Conservation (phyloP, 495 filamentous ascomycete species). For the Neurospora discreta region DNA sequence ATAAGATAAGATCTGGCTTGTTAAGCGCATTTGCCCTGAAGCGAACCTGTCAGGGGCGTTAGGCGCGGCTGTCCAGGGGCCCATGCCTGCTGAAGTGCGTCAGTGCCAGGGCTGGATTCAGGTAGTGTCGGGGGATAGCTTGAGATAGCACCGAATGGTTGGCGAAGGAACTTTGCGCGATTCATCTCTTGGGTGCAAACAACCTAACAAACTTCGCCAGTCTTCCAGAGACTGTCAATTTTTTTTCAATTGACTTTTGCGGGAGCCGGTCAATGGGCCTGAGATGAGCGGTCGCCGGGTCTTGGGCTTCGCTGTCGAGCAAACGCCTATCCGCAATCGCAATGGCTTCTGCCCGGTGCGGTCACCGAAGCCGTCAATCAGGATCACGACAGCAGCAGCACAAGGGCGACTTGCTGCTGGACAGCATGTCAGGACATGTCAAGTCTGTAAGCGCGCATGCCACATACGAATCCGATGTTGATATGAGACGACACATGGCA, state of each 20-base stretch:
- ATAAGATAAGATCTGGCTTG: neutral
- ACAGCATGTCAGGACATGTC: neutral
- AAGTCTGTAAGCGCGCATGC: neutral
- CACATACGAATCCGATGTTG: neutral
- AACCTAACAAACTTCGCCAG: neutral
- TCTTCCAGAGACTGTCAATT: neutral
- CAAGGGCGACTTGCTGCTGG: neutral
- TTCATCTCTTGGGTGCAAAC: neutral
- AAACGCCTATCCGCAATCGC: slow-evolving; percentile 1
- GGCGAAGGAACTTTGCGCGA: neutral
- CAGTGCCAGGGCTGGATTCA: neutral
- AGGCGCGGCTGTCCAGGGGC: neutral
- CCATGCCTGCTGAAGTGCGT: neutral
- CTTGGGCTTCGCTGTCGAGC: slow-evolving; percentile 14
- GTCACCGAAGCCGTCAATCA: neutral
- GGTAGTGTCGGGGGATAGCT: neutral
- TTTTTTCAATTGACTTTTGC: neutral
- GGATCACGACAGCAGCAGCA: neutral
- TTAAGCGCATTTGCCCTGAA: neutral
- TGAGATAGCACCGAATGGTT: neutral
- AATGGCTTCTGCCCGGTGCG: neutral
- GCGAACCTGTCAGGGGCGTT: neutral
- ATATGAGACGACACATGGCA: neutral
- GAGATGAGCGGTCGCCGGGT: slow-evolving; percentile 19
- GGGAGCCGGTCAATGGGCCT: slow-evolving; percentile 5